These are phyloP conservation scores for Fragaria vesca DNA, from an alignment of 306 rosid genomes.

Conservation along the genomic window DNA sequence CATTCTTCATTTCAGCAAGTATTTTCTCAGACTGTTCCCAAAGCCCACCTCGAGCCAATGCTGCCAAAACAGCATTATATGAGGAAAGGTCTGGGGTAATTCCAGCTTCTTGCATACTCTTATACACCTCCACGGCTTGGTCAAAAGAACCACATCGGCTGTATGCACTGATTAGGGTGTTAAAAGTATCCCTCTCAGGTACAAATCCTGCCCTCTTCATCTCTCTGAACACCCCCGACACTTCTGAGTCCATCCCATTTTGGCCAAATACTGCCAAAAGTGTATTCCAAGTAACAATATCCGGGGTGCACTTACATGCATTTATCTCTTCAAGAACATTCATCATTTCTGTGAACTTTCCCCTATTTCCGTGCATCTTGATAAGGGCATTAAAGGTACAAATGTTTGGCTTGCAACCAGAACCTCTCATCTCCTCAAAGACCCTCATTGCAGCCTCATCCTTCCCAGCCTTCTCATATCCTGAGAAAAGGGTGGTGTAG, in stretches of 20 bases:
- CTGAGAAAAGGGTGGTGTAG: conserved; percentile 83
- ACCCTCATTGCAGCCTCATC: conserved; percentile 63
- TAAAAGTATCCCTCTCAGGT: conserved; percentile 86
- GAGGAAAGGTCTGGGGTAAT: conserved; percentile 82
- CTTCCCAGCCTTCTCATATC: conserved; percentile 78
- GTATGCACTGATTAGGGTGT: conserved; percentile 83
- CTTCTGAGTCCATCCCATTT: conserved; percentile 79
- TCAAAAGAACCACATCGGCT: conserved; percentile 84
- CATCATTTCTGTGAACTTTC: conserved; percentile 86
- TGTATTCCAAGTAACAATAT: conserved; percentile 94
- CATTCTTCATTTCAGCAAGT: conserved; percentile 71
- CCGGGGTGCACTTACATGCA: conserved; percentile 57
- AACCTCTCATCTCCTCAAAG: conserved; percentile 64
- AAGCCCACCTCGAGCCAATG: conserved; percentile 88
- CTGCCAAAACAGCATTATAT: conserved; percentile 87
- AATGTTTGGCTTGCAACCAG: conserved; percentile 79
- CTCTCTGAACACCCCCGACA: conserved; percentile 79
- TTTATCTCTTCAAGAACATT: conserved; percentile 72
- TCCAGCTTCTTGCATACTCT: conserved; percentile 85
- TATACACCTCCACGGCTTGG: conserved; percentile 78
- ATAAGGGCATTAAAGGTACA: conserved; percentile 86
- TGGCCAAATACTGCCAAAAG: conserved; percentile 92
- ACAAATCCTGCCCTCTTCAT: conserved; percentile 97
- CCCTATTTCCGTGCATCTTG: conserved; percentile 91
- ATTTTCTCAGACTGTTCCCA: conserved; percentile 90